These are phyloP conservation scores for Penicillium coprophilum DNA, from an alignment of 495 filamentous ascomycete genomes.

Conservation along the genomic window DNA sequence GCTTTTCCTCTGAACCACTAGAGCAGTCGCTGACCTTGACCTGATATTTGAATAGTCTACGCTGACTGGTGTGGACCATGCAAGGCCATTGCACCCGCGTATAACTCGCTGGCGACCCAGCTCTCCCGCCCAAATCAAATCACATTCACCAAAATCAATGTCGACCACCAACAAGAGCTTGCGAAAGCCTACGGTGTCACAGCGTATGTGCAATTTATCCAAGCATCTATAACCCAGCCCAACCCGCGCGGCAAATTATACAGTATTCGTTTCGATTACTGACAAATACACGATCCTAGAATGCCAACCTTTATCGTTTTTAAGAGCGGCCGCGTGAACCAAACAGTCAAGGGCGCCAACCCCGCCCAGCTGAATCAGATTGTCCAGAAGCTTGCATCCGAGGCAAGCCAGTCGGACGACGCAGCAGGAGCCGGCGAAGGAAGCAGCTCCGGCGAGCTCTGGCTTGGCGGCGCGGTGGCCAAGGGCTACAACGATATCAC, in stretches of 20 bases:
- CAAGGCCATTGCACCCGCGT: slow-evolving; percentile 80
- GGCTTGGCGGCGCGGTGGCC: slow-evolving; percentile 72
- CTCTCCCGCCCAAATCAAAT: slow-evolving; percentile 72
- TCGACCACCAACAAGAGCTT: slow-evolving; percentile 72
- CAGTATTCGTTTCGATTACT: not conserved
- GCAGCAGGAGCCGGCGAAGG: slow-evolving; percentile 43
- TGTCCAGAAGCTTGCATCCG: slow-evolving; percentile 69
- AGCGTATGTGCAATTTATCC: slow-evolving; percentile 50
- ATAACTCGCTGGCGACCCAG: slow-evolving; percentile 70
- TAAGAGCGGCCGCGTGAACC: slow-evolving; percentile 64
- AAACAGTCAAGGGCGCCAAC: slow-evolving; percentile 74
- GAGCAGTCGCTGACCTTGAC: slow-evolving; percentile 10
- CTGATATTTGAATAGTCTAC: slow-evolving; percentile 60
- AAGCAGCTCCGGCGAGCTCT: slow-evolving; percentile 51
- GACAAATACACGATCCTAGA: slow-evolving; percentile 9
- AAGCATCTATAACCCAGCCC: not conserved
- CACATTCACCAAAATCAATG: slow-evolving; percentile 85
- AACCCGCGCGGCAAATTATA: not conserved
- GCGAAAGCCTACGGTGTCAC: slow-evolving; percentile 68
- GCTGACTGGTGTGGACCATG: slow-evolving; percentile 86
- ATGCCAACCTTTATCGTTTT: slow-evolving; percentile 89
- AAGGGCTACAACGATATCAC: slow-evolving; percentile 84
- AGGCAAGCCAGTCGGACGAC: slow-evolving; percentile 58
- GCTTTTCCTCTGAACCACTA: slow-evolving; percentile 7
- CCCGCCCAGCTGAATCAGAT: slow-evolving; percentile 63